Evolutionary conservation across 108 stramenopile species (phyloP), one percentile per base, ranked within the genome.

Genomic region (Nitzschia inconspicua): DNA sequence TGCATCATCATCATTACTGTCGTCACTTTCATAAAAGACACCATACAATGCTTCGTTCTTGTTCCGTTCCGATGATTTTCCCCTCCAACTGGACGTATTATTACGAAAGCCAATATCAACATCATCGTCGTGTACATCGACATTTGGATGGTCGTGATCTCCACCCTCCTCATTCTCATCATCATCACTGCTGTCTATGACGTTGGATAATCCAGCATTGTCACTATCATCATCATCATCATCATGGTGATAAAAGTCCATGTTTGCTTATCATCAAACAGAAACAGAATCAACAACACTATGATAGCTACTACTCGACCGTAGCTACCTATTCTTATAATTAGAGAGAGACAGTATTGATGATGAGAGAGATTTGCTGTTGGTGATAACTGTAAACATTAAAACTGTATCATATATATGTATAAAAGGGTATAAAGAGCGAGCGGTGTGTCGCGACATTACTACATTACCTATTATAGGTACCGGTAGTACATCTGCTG

Each of bases 31-130:
- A 11, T 28, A 29, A 48, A 79, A 74, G 32, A 75, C 65, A 11
- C 78, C 73, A 44, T 75, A 74, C 14, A 72, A 56, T 10, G 70
- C 69, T 23, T 70, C 64, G 10, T 71, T 70, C 47, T 75, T 66
- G 10, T 53, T 32, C 22, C 41, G 44, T 31, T 37, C 32, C 14
- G 57, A 25, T 20, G 53, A 44, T 27, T 48, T 48, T 28, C 23
- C 34, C 0, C 47, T 20, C 11, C 54, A 34, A 27, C 52, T 46
- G 11, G 32, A 62, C 39, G 62, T 60, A 63, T 72, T 56, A 4
- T 52, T 53, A 18, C 70, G 55, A 63, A 72, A 72, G 14, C 63
- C 63, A 42, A 72, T 66, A 42, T 70, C 68, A 34, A 65, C 63
- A 37, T 69, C 55, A 32, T 77, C 69, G 28, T 77, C 76, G 19